Conservation (phyloP, 73 alveolate genomes). For the Paramecium sonneborni region DNA sequence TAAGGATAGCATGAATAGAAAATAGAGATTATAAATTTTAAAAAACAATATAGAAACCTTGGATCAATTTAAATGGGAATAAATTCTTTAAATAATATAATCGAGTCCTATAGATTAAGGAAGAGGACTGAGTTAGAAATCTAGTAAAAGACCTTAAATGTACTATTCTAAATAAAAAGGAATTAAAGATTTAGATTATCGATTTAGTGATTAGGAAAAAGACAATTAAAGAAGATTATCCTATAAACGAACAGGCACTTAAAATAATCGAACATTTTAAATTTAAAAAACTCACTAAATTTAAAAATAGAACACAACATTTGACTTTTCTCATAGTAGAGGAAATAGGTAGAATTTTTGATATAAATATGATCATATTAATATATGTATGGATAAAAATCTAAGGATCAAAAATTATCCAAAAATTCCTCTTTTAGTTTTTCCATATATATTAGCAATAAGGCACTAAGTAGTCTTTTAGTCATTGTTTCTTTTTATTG, state of each 20-base stretch:
- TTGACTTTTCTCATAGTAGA: not conserved
- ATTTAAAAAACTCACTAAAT: not conserved
- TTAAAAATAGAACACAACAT: not conserved
- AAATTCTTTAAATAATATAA: not conserved
- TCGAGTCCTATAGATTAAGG: not conserved
- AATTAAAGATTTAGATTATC: not conserved
- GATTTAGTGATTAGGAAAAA: conserved; percentile 14
- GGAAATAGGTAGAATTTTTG: not conserved
- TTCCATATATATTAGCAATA: no score
- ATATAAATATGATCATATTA: not conserved
- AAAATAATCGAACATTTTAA: not conserved
- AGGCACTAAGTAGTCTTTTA: no score
- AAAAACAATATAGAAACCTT: conserved; percentile 2
- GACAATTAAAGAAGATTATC: not conserved
- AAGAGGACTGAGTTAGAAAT: not conserved
- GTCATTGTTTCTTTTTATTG: no score
- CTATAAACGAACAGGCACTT: not conserved
- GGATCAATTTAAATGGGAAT: conserved; percentile 29
- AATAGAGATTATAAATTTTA: not conserved
- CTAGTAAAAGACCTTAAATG: not conserved
- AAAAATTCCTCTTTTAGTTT: no score
- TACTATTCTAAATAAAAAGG: not conserved
- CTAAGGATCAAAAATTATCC: no score
- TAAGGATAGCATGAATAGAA: not conserved
- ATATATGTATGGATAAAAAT: not conserved